These are phyloP conservation scores for Penicillium brasilianum DNA, from an alignment of 2,329 filamentous ascomycete genomes.

Conservation along the genomic window DNA sequence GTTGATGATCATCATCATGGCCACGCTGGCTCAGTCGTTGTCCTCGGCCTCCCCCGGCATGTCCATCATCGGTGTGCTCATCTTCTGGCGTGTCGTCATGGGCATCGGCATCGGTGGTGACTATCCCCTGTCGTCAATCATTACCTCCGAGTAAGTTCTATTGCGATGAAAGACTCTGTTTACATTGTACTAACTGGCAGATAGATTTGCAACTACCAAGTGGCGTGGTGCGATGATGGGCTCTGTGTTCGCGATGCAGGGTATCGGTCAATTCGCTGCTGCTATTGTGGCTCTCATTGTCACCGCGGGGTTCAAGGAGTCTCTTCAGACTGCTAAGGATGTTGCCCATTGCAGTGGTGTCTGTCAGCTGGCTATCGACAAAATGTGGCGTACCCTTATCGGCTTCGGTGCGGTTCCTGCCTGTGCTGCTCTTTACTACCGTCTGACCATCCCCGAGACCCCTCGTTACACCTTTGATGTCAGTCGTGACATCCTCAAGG, in stretches of 20 bases:
- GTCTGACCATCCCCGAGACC: slow-evolving; percentile 84
- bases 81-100: slow-evolving; percentile 84
- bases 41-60: slow-evolving; percentile 67
- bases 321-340: slow-evolving; percentile 59
- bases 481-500: slow-evolving; percentile 74
- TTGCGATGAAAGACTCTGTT: neutral
- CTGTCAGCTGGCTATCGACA: slow-evolving; percentile 76
- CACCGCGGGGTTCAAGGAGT: slow-evolving; percentile 71
- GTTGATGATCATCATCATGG: slow-evolving; percentile 79
- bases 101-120: slow-evolving; percentile 81
- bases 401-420: slow-evolving; percentile 81
- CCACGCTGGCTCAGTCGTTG: slow-evolving; percentile 73
- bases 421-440: slow-evolving; percentile 82
- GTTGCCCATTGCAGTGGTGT: slow-evolving; percentile 63
- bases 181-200: slow-evolving; percentile 6
- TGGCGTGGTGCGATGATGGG: slow-evolving; percentile 89
- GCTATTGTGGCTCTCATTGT: slow-evolving; percentile 78
- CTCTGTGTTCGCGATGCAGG: slow-evolving; percentile 85
- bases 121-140: slow-evolving; percentile 81
- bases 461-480: slow-evolving; percentile 88
- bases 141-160: slow-evolving; percentile 70
- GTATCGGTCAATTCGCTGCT: slow-evolving; percentile 76
- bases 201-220: slow-evolving; percentile 77
- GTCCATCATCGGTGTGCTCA: slow-evolving; percentile 60
- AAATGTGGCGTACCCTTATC: slow-evolving; percentile 84